Conservation (phyloP, 805 yeast genomes). For the Kluyveromyces dobzhanskii region DNA sequence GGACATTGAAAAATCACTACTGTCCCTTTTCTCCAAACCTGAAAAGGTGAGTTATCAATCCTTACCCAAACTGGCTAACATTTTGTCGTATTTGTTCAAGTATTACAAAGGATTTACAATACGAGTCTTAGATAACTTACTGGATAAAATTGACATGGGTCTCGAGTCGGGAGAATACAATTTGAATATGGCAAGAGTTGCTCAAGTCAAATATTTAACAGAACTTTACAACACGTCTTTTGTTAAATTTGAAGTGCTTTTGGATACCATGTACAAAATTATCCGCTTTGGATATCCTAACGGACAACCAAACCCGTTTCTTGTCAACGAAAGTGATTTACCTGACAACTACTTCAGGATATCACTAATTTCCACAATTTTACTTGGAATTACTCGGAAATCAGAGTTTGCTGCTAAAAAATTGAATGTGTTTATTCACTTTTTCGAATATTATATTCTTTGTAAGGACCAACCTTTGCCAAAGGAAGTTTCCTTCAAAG, state of each 20-base stretch:
- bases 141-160: slow-evolving; percentile 59
- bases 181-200: slow-evolving; percentile 49
- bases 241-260: slow-evolving; percentile 37
- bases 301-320: slow-evolving; percentile 44
- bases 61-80: slow-evolving; percentile 39
- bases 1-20: slow-evolving; percentile 28
- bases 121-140: slow-evolving; percentile 47
- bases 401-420: slow-evolving; percentile 18
- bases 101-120: slow-evolving; percentile 35
- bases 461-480: slow-evolving; percentile 59
- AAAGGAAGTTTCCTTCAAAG: slow-evolving; percentile 46
- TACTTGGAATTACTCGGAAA: slow-evolving; percentile 27
- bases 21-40: slow-evolving; percentile 45
- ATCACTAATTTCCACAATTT: slow-evolving; percentile 40
- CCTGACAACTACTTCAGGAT: slow-evolving; percentile 68
- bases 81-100: slow-evolving; percentile 33
- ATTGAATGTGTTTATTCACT: slow-evolving; percentile 38
- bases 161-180: slow-evolving; percentile 57
- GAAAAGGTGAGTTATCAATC: slow-evolving; percentile 54
- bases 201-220: slow-evolving; percentile 52
- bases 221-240: slow-evolving; percentile 45
- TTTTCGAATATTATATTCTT: slow-evolving; percentile 63
- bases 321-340: slow-evolving; percentile 41
- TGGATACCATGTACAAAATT: slow-evolving; percentile 47
- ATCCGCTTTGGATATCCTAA: slow-evolving; percentile 58